phyloP scores from a whole-genome alignment of 192 early-diverging fungal species.

The Thoreauomyces humboldtii region DNA sequence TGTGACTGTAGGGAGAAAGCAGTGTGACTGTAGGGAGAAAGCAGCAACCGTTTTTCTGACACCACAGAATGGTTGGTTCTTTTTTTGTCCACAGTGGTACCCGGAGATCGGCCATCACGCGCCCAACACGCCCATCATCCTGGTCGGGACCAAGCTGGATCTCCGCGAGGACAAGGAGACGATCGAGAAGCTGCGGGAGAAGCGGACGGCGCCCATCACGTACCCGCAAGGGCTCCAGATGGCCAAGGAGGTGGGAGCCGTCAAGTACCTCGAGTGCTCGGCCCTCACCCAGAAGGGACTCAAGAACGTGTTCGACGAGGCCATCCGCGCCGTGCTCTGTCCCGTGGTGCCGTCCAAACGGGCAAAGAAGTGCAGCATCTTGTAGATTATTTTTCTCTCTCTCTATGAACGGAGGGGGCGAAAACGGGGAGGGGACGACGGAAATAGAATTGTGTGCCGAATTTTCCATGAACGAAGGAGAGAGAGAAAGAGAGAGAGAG shows the following conservation, averaged over 20 bases:
- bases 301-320: constrained; percentile 98
- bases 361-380: constrained; percentile 71
- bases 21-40: too few relatives aligned
- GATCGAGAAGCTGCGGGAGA: constrained; percentile 83
- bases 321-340: constrained; percentile 87
- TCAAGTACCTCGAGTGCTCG: constrained; percentile 96
- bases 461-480: too few relatives aligned
- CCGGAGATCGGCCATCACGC: constrained; percentile 96
- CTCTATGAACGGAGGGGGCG: not conserved
- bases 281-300: constrained; percentile 96
- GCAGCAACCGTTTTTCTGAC: too few relatives aligned
- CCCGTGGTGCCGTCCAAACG: constrained; percentile 65
- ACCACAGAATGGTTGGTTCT: too few relatives aligned
- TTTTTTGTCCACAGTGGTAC: constrained; percentile 69
- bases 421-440: too few relatives aligned
- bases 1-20: too few relatives aligned
- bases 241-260: constrained; percentile 84
- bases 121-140: constrained; percentile 86
- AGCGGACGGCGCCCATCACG: constrained; percentile 83
- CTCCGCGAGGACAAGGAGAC: constrained; percentile 90
- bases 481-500: too few relatives aligned
- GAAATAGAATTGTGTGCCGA: too few relatives aligned
- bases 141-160: constrained; percentile 98
- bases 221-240: constrained; percentile 86
- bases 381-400: constrained; percentile 59